These are phyloP conservation scores for Cadophora sp. DNA, from an alignment of 2,329 filamentous ascomycete species.

Conservation along the genomic window DNA sequence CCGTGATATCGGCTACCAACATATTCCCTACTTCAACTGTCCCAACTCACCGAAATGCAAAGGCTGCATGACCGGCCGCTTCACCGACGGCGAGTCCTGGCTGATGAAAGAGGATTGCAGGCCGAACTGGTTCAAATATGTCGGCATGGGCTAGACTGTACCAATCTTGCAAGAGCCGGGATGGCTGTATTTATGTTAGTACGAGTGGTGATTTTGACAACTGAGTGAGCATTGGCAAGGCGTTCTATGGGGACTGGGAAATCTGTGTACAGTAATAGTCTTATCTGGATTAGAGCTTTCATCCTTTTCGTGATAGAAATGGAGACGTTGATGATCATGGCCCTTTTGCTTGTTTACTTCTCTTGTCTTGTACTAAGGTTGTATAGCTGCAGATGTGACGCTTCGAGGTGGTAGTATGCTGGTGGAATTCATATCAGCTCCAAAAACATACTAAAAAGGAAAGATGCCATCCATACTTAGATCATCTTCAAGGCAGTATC, in stretches of 20 bases:
- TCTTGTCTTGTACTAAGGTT: background rate
- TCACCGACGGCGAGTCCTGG: slow-evolving; percentile 88
- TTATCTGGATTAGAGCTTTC: slow-evolving; percentile 3
- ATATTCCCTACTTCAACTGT: slow-evolving; percentile 98
- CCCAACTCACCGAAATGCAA: slow-evolving; percentile 94
- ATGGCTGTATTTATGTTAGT: slow-evolving; percentile 25
- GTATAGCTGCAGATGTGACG: background rate
- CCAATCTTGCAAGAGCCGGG: background rate
- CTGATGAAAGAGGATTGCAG: slow-evolving; percentile 91
- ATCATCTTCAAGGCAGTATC: no score
- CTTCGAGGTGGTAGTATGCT: no score
- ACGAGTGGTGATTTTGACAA: background rate
- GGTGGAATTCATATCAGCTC: no score
- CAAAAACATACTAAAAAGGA: no score
- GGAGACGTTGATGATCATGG: slow-evolving; percentile 8
- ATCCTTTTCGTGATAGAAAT: slow-evolving; percentile 1
- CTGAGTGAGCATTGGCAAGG: slow-evolving; percentile 33
- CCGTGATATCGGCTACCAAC: slow-evolving; percentile 98
- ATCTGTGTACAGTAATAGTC: slow-evolving; percentile 21
- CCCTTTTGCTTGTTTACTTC: background rate
- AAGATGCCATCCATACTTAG: no score
- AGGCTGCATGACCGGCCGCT: slow-evolving; percentile 83
- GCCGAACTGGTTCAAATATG: slow-evolving; percentile 97
- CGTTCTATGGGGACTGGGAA: slow-evolving; percentile 25
- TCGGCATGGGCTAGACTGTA: slow-evolving; percentile 70